Base-by-base conservation (phyloP, 2,329 filamentous ascomycete genomes). In the Fusarium phyllophilum region DNA sequence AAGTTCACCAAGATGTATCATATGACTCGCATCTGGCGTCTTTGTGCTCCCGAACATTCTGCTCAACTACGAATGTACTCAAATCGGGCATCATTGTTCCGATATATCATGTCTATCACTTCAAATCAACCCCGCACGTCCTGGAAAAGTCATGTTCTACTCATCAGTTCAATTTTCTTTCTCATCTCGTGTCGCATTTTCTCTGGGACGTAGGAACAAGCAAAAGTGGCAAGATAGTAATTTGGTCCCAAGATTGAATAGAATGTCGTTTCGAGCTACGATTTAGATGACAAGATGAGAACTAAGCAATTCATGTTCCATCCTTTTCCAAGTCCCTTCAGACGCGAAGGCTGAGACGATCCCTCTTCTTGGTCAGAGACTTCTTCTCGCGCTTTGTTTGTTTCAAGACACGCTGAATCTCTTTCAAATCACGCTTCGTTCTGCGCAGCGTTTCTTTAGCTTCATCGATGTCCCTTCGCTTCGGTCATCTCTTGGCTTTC, bases 221-320 rank as follows among this genome's bases (percentile, higher is more conserved):
- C 11, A 24, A 14, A 3, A 10, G 22, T 33, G 11, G 15, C 15
- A 7, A 49, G 0, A 18, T 9, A 18, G 46, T 5, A 8, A n/a
- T n/a, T 18, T 18, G 11, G 15, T 33, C 8, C 29, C 22, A 51
- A 33, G 5, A 51, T 7, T 13, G 5, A 49, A 10, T 7, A 13
- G 8, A n/a, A 9, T n/a, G 5, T 9, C 2, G 0, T 48, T 8
- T 33, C 22, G 14, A 7, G 4, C 8, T 26, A 2, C 4, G 6
- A 34, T 33, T 3, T 8, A 20, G 31, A 14, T 34, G 2, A 2
- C 12, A 11, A 13, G 22, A 18, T 10, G 34, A 3, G 2, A 20
- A 11, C 12, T 20, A 8, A 24, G 8, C 6, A 33, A 20, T 33
- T 3, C 8, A 4, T 8, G 0, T 24, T n/a, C 12, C 2, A 20